These are phyloP conservation scores for Andalucia godoyi DNA, from an alignment of 78 protist species.

Conservation along the genomic window DNA sequence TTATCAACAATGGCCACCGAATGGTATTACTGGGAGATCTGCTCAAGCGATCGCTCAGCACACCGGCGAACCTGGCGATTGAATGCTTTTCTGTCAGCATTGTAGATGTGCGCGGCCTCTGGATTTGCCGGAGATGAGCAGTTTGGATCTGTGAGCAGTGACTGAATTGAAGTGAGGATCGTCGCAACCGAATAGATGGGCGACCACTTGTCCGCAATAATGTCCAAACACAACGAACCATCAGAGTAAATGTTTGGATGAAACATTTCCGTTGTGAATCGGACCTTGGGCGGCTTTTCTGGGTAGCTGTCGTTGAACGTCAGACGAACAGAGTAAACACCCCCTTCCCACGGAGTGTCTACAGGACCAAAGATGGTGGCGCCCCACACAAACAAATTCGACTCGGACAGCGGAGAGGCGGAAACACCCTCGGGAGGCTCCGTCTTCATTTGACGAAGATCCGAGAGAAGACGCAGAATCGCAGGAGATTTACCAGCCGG, in stretches of 20 bases:
- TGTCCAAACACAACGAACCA: slow-evolving; percentile 35
- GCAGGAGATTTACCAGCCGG: too few species aligned
- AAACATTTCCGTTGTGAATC: slow-evolving; percentile 27
- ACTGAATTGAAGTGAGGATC: slow-evolving; percentile 23
- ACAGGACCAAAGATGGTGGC: slow-evolving; percentile 47
- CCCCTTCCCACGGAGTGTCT: slow-evolving; percentile 56
- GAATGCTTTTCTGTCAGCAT: background rate
- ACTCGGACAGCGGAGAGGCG: slow-evolving; percentile 20
- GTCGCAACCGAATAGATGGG: slow-evolving; percentile 29
- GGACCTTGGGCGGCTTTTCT: slow-evolving; percentile 32
- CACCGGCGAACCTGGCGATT: background rate
- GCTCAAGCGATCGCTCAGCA: background rate
- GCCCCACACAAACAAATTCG: slow-evolving; percentile 22
- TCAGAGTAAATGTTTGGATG: slow-evolving; percentile 23
- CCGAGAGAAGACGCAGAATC: background rate
- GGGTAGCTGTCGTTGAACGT: slow-evolving; percentile 35
- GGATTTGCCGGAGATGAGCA: slow-evolving; percentile 33
- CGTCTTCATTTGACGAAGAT: background rate
- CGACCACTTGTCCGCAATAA: slow-evolving; percentile 37
- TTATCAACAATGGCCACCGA: too few species aligned
- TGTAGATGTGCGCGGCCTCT: background rate
- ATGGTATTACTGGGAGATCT: too few species aligned
- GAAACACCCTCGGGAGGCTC: slow-evolving; percentile 12
- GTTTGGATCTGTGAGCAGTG: slow-evolving; percentile 39
- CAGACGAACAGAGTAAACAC: slow-evolving; percentile 20